Evolutionary conservation across 805 yeast genomes (phyloP), one percentile per base, ranked within the genome.

Genomic region (Ogataea nitratoaversa): DNA sequence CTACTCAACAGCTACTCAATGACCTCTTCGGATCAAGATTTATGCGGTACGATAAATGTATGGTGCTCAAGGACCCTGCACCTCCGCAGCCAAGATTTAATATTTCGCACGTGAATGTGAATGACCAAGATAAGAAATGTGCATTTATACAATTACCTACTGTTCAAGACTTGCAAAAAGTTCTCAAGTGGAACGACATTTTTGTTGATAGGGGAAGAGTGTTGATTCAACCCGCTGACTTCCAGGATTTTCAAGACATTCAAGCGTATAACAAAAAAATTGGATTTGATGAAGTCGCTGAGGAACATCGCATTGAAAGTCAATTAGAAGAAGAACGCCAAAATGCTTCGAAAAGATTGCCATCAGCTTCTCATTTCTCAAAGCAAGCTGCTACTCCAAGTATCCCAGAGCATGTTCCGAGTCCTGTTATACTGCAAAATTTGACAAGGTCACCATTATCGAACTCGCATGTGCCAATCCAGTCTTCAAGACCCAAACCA

Each of bases 1-100:
- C 79, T 28, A 69, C 74, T 37, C 70, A 74, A 18, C 64, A 64
- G 37, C 70, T 75, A 37, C 64, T 83, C 17, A 71, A 68, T 38
- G 86, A 82, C 53, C 63, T 84, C 27, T 79, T 84, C 56, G 66
- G 70, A 37, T 77, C 87, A 41, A 69, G 87, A 46, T 81, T 71
- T 53, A 77, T 82, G 42, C 68, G 69, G 27, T 75, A 66, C 48
- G 70, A 68, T 38, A 80, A 81, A 56, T 74, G 77, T 56, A 81
- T 82, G 52, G 65, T 84, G 17, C 72, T 81, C 30, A 40, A 48
- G 4, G 66, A 63, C 37, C 67, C 67, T 2, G 27, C 42, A 4
- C 59, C 63, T 3, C 56, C 60, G 0, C 47, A 44, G 18, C 49
- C 60, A 22, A 41, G 58, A 28, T 56, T 50, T 74, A 77, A 67